Evolutionary conservation across 1,139 yeast species (phyloP).

Genomic region (Saccharomyces pastorianus): DNA sequence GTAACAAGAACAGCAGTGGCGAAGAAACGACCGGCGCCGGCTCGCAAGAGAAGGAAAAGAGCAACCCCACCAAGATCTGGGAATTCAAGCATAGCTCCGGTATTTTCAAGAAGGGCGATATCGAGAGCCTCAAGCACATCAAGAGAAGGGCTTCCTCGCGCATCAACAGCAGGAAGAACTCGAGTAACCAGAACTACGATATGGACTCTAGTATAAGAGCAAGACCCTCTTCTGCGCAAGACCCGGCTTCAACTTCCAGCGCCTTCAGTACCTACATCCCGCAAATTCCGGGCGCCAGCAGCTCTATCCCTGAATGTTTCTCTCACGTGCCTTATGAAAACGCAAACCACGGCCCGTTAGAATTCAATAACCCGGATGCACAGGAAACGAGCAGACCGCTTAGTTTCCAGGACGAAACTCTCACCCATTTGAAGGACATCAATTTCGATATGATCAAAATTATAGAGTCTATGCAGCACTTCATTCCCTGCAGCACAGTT

Average conservation of each 20-base stretch:
- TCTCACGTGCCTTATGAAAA: neutral
- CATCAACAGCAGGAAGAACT: slow-evolving; percentile 9
- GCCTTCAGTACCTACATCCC: neutral
- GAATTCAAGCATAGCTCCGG: slow-evolving; percentile 65
- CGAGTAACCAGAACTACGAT: neutral
- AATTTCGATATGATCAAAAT: slow-evolving; percentile 3
- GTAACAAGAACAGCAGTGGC: slow-evolving; percentile 4
- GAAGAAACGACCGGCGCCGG: neutral
- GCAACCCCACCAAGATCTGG: slow-evolving; percentile 40
- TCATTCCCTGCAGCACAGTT: neutral
- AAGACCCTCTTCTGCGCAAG: neutral
- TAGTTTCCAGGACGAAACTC: neutral
- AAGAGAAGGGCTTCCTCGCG: slow-evolving; percentile 54
- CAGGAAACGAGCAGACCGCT: neutral
- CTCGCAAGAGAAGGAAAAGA: slow-evolving; percentile 2
- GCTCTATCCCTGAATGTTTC: neutral
- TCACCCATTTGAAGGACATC: slow-evolving; percentile 1
- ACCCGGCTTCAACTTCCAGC: neutral
- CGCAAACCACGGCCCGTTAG: neutral
- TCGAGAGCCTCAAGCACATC: slow-evolving; percentile 48
- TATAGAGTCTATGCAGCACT: slow-evolving; percentile 1
- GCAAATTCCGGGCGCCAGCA: neutral
- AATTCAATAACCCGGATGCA: neutral
- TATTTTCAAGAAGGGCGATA: slow-evolving; percentile 58
- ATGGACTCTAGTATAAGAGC: neutral